Conservation (phyloP, 495 filamentous ascomycete species). For the Penicillium waksmanii region DNA sequence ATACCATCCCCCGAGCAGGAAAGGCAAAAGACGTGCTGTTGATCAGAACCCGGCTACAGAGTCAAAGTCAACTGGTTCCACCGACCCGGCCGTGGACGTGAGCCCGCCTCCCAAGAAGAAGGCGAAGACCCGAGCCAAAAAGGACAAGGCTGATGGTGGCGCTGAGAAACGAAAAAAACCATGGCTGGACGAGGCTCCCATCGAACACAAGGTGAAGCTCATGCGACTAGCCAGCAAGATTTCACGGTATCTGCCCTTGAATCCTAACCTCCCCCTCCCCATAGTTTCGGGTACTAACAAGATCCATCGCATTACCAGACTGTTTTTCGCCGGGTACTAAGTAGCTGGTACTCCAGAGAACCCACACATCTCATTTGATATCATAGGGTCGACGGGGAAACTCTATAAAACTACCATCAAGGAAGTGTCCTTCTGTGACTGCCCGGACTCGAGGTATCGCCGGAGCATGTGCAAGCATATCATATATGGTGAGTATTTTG, state of each 20-base stretch:
- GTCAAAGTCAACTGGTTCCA: neutral
- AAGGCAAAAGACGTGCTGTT: neutral
- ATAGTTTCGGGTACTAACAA: neutral
- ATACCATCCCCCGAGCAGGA: neutral
- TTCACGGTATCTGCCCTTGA: neutral
- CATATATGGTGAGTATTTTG: constrained; percentile 53
- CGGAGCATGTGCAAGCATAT: constrained; percentile 80
- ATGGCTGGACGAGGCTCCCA: neutral
- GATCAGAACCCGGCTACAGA: neutral
- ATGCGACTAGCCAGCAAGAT: neutral
- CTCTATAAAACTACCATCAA: constrained; percentile 65
- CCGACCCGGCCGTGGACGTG: neutral
- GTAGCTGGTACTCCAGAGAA: constrained; percentile 41
- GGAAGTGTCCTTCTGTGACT: constrained; percentile 64
- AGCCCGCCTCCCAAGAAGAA: neutral
- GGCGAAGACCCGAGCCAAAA: neutral
- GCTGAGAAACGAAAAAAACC: neutral
- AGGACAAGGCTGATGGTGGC: neutral
- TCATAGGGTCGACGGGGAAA: constrained; percentile 73
- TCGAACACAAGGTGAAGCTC: neutral
- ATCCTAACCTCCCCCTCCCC: neutral
- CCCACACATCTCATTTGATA: constrained; percentile 61
- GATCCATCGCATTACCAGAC: constrained; percentile 33
- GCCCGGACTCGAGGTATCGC: constrained; percentile 58
- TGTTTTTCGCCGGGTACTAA: constrained; percentile 59